Evolutionary conservation across 1,284 basidiomycete genomes (phyloP), one percentile per base, ranked within the genome.

Genomic region (Tilletiopsis washingtonensis): DNA sequence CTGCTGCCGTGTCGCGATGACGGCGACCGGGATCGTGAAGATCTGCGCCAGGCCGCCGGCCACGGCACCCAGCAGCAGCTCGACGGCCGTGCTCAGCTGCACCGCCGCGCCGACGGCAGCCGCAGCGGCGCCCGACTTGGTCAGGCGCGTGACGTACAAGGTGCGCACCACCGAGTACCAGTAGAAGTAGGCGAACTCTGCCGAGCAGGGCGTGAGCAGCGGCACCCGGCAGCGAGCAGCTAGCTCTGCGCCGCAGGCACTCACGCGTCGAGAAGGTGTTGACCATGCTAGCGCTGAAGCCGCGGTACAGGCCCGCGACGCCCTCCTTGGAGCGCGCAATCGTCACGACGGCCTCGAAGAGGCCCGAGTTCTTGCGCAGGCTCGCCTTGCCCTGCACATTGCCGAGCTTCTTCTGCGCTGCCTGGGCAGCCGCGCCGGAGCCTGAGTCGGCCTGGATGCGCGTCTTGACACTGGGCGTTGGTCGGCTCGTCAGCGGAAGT

Each of bases 161-260:
- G 80, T 82, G 59, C 90, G 82, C 24, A 97, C 86, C 72, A 89
- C 80, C 23, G 90, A 87, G 76, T 97, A 97, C 79, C 94, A 97
- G 81, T 96, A 97, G 79, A 98, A 99, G 78, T 98, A 99, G 19
- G 94, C 91, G 71, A 93, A 96, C 81, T 94, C 93, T 94, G 49
- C 39, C 2, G 25, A 3, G 14, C 20, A 27, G n/a, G 25, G 25
- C 17, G 20, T 21, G 29, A 3, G 47, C 5, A 6, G 14, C 12
- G 40, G 15, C 29, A 2, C n/a, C 3, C 12, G 6, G 15, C 12
- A 26, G 20, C 21, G 43, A 38, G 3, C 21, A 40, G 21, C 9
- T 1, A 12, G 23, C 17, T 34, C 32, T 34, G 32, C 12, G 2
- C 2, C 39, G n/a, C 5, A 12, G n/a, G 19, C 25, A 82, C 90